Evolutionary conservation across 129 eudicot species (phyloP).

Genomic region (Rutidosis leptorrhynchoides): DNA sequence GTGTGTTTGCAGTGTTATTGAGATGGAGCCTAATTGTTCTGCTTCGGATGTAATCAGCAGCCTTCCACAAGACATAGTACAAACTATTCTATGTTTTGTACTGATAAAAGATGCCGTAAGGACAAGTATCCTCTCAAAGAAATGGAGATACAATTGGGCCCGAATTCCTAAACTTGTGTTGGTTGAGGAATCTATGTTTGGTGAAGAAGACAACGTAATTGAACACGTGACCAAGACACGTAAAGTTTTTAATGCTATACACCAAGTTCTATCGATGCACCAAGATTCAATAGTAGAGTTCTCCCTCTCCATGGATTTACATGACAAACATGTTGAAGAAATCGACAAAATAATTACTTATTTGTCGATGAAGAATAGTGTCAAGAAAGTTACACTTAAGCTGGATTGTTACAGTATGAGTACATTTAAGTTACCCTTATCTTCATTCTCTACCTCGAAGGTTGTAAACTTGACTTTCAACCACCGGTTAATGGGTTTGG

Average conservation of each 20-base stretch:
- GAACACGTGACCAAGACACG: too few species aligned
- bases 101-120: background rate
- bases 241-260: background rate
- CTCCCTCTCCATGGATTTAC: background rate
- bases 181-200: background rate
- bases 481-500: background rate
- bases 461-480: too few species aligned
- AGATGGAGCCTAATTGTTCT: background rate
- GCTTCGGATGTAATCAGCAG: background rate
- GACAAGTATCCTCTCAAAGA: conserved; percentile 2
- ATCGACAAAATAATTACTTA: background rate
- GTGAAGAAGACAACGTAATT: too few species aligned
- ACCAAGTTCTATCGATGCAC: background rate
- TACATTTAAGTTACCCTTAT: background rate
- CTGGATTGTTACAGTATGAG: background rate
- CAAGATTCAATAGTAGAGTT: background rate
- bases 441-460: too few species aligned
- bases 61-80: background rate
- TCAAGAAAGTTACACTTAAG: background rate
- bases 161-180: conserved; percentile 1
- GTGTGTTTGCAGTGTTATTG: too few species aligned
- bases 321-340: too few species aligned
- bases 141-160: conserved; percentile 12
- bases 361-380: background rate
- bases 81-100: conserved; percentile 4